Evolutionary conservation across 495 filamentous ascomycete species (phyloP), one percentile per base, ranked within the genome.

Genomic region (Aspergillus coremiiformis): DNA sequence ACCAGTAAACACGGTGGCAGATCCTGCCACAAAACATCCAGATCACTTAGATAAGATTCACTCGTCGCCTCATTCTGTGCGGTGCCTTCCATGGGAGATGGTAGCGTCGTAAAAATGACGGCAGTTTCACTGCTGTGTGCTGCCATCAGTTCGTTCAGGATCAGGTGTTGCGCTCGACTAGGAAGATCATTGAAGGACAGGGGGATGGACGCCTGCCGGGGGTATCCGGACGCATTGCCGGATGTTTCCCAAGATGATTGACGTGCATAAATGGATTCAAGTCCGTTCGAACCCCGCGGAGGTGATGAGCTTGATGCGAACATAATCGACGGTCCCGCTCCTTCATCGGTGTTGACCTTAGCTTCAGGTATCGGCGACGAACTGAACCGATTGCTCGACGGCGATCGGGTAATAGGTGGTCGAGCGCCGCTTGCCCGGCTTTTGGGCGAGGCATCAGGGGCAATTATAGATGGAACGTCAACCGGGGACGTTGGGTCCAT

Each of bases 121-220:
- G 87, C 87, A 7, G 90, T 92, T 5, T 90, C 78, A 8, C 59
- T 60, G 43, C 84, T 87, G 33, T 90, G 70, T 51, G 78, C 75
- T 5, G 73, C 71, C 73, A 94, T 90, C 47, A 93, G 71, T 63
- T 94, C 87, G 61, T 95, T 94, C 21, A 94, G 60, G 44, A 93
- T 93, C 24, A 92, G 69, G 68, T 94, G 88, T 62, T 90, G 89
- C 2, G 86, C 88, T 12, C 85, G 81, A 54, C 83, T 87, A 0
- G 89, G 87, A 0, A 94, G 75, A 61, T 93, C 87, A 59, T 93
- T 93, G 73, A 94, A 93, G 20, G 78, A 84, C n/a, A 90, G 67
- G 5, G 87, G 77, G 15, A 86, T 58, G 0, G 79, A 75, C 21
- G 82, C 79, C 14, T 77, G 77, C 2, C 66, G 61, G 4, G 78